Conservation (phyloP, 148 eudicot species). For the Chenopodium formosanum region DNA sequence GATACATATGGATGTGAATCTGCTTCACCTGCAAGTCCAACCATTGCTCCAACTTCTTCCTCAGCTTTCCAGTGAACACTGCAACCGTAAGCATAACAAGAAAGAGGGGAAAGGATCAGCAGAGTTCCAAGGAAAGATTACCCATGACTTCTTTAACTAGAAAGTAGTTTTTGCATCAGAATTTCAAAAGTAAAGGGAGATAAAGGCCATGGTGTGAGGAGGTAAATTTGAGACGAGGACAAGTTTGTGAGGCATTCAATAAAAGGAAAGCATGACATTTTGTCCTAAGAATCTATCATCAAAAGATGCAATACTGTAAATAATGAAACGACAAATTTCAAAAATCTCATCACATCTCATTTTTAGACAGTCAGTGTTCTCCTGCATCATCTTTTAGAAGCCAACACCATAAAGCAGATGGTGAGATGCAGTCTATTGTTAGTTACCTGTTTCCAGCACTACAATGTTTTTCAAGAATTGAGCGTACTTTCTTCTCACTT, state of each 20-base stretch:
- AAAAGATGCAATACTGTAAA: background rate
- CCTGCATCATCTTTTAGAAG: background rate
- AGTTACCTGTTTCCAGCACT: constrained; percentile 67
- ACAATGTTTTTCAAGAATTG: constrained; percentile 71
- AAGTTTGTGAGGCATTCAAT: background rate
- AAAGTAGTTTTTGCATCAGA: background rate
- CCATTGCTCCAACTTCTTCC: constrained; percentile 69
- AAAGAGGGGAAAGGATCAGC: constrained; percentile 5
- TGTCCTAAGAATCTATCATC: background rate
- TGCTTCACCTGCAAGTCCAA: constrained; percentile 72
- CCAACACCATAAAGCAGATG: background rate
- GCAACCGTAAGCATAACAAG: constrained; percentile 29
- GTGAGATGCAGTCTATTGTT: background rate
- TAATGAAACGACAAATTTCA: background rate
- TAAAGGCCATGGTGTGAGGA: background rate
- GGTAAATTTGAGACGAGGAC: background rate
- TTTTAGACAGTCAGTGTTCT: background rate
- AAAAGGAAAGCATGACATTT: background rate
- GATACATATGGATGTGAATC: constrained; percentile 87
- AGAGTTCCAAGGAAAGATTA: background rate
- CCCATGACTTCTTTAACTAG: background rate
- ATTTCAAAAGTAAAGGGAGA: background rate
- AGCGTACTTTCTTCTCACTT: constrained; percentile 93
- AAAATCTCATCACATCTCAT: background rate
- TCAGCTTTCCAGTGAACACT: constrained; percentile 82